Evolutionary conservation across 2,329 filamentous ascomycete species (phyloP).

Genomic region (Sporothrix protearum): DNA sequence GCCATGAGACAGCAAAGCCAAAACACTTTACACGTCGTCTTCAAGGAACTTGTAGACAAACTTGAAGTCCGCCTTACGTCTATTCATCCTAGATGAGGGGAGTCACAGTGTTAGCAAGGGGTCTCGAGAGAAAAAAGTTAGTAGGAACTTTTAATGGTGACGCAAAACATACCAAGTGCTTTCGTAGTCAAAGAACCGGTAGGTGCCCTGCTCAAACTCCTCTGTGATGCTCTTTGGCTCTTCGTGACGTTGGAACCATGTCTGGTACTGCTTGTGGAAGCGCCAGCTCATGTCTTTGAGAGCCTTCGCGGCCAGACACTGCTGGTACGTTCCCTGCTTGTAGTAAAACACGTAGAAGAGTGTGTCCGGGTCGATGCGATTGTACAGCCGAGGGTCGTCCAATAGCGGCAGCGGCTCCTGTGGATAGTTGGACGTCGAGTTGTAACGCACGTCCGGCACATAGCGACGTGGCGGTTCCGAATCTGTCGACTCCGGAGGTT

Average conservation of each 20-base stretch:
- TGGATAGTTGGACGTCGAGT: conserved; percentile 75
- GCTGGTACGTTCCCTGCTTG: conserved; percentile 91
- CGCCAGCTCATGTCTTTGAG: conserved; percentile 98
- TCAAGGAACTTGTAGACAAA: conserved; percentile 98
- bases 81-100: conserved; percentile 76
- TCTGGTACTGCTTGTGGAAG: conserved; percentile 99
- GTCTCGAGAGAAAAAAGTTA: conserved; percentile 1
- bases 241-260: conserved; percentile 98
- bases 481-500: conserved; percentile 71
- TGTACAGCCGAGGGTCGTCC: conserved; percentile 84
- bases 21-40: conserved; percentile 66
- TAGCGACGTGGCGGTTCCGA: conserved; percentile 80
- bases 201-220: conserved; percentile 97
- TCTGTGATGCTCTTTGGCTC: conserved; percentile 98
- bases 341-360: conserved; percentile 99
- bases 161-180: conserved; percentile 77
- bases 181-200: conserved; percentile 99
- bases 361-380: conserved; percentile 88
- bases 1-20: not conserved
- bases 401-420: conserved; percentile 90
- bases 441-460: conserved; percentile 75
- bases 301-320: conserved; percentile 93
- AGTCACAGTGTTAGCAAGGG: not conserved
- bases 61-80: conserved; percentile 95
- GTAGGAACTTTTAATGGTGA: not conserved